These are phyloP conservation scores for Puccinia novopanici DNA, from an alignment of 1,284 basidiomycete species.

Conservation along the genomic window DNA sequence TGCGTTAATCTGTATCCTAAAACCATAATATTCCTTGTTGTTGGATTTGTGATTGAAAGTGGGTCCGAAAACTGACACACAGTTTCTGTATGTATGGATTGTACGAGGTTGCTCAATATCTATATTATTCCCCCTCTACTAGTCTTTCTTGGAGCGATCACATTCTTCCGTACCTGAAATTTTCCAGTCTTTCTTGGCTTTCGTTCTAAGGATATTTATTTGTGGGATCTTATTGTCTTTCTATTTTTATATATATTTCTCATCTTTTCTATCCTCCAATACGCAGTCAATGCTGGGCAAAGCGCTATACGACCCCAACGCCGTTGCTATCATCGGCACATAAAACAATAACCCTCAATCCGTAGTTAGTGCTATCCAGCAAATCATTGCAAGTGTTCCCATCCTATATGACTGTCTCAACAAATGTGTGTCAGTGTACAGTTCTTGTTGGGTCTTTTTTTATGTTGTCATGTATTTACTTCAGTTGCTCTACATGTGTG, in stretches of 20 bases:
- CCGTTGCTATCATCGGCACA: not conserved
- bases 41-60: not conserved
- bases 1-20: constrained; percentile 1
- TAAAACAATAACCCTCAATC: too few relatives aligned
- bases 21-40: not conserved
- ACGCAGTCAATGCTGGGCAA: not conserved
- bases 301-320: not conserved
- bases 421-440: too few relatives aligned
- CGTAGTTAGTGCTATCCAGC: too few relatives aligned
- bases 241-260: not conserved
- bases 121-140: not conserved
- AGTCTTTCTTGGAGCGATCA: not conserved
- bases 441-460: too few relatives aligned
- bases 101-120: not conserved
- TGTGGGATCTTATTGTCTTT: not conserved
- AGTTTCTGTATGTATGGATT: not conserved
- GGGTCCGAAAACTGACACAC: not conserved
- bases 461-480: too few relatives aligned
- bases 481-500: too few relatives aligned
- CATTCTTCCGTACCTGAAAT: not conserved
- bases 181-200: not conserved
- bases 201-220: not conserved
- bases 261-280: not conserved
- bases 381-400: too few relatives aligned
- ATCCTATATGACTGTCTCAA: too few relatives aligned